Percentiles rank a stretch among this genome's conserved stretches.
These are phyloP conservation scores for Lecanicillium sp. DNA, from an alignment of 2,329 filamentous ascomycete genomes.

Conservation along the genomic window DNA sequence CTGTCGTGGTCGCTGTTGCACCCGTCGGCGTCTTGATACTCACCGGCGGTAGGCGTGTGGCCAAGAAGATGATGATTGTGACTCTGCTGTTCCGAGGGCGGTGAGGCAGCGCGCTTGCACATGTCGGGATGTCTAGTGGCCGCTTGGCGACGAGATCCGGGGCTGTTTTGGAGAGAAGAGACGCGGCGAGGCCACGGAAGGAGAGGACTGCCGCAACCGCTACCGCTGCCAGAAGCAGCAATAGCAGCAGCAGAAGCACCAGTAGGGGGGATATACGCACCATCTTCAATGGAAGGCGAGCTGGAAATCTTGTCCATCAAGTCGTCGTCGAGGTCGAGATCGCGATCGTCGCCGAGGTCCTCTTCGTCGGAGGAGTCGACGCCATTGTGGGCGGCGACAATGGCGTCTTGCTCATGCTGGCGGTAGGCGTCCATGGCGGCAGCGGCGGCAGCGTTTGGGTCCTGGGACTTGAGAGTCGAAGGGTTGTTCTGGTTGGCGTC, in stretches of 20 bases:
- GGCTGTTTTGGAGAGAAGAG: slow-evolving; percentile 30
- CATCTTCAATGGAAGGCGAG: slow-evolving; percentile 97
- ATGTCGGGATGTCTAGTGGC: slow-evolving; percentile 17
- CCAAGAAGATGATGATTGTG: slow-evolving; percentile 8
- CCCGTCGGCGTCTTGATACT: neutral
- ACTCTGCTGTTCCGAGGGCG: slow-evolving; percentile 1
- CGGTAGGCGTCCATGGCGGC: slow-evolving; percentile 11
- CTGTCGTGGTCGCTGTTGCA: no score
- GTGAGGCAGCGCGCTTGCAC: slow-evolving; percentile 3
- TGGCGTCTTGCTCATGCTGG: slow-evolving; percentile 45
- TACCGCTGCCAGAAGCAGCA: slow-evolving; percentile 9
- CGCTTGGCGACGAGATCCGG: slow-evolving; percentile 24
- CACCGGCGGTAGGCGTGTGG: neutral
- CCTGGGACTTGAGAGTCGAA: slow-evolving; percentile 7
- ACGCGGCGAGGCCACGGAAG: slow-evolving; percentile 33
- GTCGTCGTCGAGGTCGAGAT: slow-evolving; percentile 77
- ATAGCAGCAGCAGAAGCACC: slow-evolving; percentile 21
- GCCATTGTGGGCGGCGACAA: slow-evolving; percentile 56
- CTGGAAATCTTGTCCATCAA: slow-evolving; percentile 99
- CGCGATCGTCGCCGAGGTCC: slow-evolving; percentile 59
- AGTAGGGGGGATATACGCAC: slow-evolving; percentile 57
- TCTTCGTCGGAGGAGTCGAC: slow-evolving; percentile 47
- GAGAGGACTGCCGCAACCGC: neutral
- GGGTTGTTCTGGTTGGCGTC: slow-evolving; percentile 36
- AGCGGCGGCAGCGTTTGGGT: slow-evolving; percentile 9